Conservation (phyloP, 2,329 filamentous ascomycete species). For the Aspergillus aculeatus region DNA sequence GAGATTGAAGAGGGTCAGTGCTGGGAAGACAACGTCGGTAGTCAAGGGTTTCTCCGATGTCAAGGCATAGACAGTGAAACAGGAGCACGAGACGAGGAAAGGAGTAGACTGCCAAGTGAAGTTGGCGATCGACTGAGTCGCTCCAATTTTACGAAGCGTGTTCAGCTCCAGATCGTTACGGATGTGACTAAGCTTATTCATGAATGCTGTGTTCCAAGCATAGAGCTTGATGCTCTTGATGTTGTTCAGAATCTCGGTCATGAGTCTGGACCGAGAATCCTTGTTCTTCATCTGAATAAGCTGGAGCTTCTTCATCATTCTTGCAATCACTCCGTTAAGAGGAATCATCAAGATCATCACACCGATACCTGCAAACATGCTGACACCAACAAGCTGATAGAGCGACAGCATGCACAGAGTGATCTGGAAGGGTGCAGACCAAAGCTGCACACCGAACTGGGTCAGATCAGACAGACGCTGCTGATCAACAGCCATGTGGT, state of each 20-base stretch:
- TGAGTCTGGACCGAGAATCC: conserved; percentile 84
- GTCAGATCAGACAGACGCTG: conserved; percentile 92
- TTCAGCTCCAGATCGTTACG: conserved; percentile 94
- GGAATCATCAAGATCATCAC: conserved; percentile 98
- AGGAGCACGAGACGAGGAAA: conserved; percentile 95
- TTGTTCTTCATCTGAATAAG: conserved; percentile 99
- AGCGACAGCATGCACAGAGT: conserved; percentile 91
- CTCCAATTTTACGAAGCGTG: conserved; percentile 93
- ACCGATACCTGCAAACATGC: conserved; percentile 91
- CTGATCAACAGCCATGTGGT: conserved; percentile 98
- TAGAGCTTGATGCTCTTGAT: conserved; percentile 99
- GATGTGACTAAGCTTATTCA: conserved; percentile 94
- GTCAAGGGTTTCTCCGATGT: conserved; percentile 78
- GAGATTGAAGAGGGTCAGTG: conserved; percentile 88
- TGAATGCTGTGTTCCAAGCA: conserved; percentile 94
- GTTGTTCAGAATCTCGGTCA: conserved; percentile 97
- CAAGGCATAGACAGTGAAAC: conserved; percentile 90
- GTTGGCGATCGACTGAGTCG: conserved; percentile 88
- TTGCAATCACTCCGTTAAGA: conserved; percentile 86
- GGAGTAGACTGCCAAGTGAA: conserved; percentile 98
- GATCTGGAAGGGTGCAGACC: conserved; percentile 98
- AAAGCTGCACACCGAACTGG: conserved; percentile 91
- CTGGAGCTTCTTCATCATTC: conserved; percentile 90
- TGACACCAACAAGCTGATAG: conserved; percentile 90
- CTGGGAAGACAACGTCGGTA: conserved; percentile 94